Base-by-base conservation (phyloP, 805 yeast species). In the Candida ponderosae region DNA sequence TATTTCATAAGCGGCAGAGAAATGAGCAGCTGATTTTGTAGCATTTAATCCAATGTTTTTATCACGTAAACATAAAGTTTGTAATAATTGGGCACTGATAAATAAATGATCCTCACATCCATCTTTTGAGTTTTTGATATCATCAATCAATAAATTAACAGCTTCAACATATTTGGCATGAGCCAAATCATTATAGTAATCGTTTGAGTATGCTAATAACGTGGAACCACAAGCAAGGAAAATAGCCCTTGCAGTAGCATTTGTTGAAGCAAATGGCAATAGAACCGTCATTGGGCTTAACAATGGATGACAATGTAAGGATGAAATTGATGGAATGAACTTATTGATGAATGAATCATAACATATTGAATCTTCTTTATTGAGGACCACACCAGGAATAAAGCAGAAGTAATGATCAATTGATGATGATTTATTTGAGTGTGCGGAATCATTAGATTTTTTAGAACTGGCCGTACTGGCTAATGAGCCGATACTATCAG, bases 161-260 rank as follows among this genome's bases (percentile, higher is more conserved):
- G 44, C 39, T 7, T 38, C 40, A 16, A 44, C 43, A 28, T 52
- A 52, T 21, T 53, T 38, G 9, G 38, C 40, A 29, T 41, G 38
- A 3, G 53, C 50, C 18, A 38, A 40, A 6, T 34, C 27, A 5
- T 39, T 36, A 26, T 37, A 51, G 18, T 34, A 32, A 29, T 49
- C 54, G 13, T 48, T 43, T 6, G 39, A 24, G 33, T 42, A 50
- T 1, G 55, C 51, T 17, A 47, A 18, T 15, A 46, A 39, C 3
- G 55, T 43, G 2, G 57, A 51, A 18, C 57, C 57, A 42, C 55
- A 50, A 0, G 57, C 52, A 3, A 50, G 30, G 36, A 47, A 48
- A 17, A 47, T 44, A 28, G 47, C 51, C 16, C 54, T 34, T 4
- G 46, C 53, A 2, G 46, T 42, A 11, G 31, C 4, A 33, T 43